A percentile compares a stretch with the other conserved stretches of the same genome.
phyloP scores from a whole-genome alignment of 169 alveolate species.

The Eimeria praecox region DNA sequence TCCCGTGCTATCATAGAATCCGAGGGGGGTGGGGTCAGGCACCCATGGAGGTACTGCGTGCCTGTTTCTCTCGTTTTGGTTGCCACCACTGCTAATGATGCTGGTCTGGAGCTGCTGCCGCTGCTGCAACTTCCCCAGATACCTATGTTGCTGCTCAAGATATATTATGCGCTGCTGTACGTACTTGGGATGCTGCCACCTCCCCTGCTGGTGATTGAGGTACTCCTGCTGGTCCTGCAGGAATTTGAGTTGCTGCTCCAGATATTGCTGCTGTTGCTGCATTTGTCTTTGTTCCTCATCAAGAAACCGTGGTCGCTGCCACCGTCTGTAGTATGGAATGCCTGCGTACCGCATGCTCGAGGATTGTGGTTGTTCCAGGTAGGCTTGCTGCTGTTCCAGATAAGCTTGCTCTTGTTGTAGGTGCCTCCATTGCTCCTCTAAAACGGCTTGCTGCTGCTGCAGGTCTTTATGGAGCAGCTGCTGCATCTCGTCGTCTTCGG shows the following conservation, averaged over 20 bases:
- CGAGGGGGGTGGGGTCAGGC: slow-evolving; percentile 16
- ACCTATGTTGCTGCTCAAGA: not conserved
- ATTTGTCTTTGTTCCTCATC: not conserved
- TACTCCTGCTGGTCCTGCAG: not conserved
- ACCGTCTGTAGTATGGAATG: not conserved
- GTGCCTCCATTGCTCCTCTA: not conserved
- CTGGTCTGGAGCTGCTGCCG: not conserved
- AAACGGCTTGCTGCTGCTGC: not conserved
- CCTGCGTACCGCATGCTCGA: not conserved
- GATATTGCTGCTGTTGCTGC: slow-evolving; percentile 21
- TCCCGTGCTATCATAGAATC: slow-evolving; percentile 34
- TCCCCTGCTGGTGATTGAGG: not conserved
- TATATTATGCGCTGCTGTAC: not conserved
- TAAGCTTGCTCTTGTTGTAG: not conserved
- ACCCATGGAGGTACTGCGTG: slow-evolving; percentile 11
- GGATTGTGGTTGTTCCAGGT: not conserved
- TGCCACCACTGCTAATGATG: not conserved
- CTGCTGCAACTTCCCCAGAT: slow-evolving; percentile 30
- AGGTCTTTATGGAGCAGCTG: not conserved
- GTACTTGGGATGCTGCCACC: not conserved
- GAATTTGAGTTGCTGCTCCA: not conserved
- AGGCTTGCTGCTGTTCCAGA: not conserved
- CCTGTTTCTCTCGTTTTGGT: not conserved
- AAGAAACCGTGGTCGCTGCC: not conserved
- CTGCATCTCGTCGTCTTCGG: not conserved